Evolutionary conservation across 163 green algal species (phyloP), one percentile per base, ranked within the genome.

Genomic region (Prototheca wickerhamii): DNA sequence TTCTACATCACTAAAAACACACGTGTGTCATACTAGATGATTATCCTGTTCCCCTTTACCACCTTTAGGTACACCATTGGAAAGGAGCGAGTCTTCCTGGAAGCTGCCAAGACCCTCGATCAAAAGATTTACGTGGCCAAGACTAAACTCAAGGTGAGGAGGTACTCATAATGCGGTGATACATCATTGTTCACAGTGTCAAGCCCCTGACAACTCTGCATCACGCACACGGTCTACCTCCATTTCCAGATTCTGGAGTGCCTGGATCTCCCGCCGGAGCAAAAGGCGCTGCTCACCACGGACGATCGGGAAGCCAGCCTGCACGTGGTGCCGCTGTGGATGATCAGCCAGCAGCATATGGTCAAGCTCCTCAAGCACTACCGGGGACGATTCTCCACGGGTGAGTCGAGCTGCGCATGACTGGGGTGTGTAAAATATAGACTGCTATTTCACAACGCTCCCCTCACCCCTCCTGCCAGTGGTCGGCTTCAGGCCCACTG

Each of bases 81-180:
- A 63, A 97, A 97, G 75, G 90, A 97, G 76, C 71, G 82, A 0
- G 70, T 88, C 3, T 96, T 88, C 71, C 76, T 96, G 18, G 82
- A 87, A 37, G 81, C 82, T 3, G 85, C 82, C 40, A 66, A 66
- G 29, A 61, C 67, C 44, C 68, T 92, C 43, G 70, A 75, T 8
- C 61, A 69, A 33, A 84, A 83, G 68, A 72, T 95, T 8, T 93
- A 86, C 61, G 75, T 84, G 10, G 71, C 79, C 42, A 67, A 75
- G 15, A 73, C 81, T 56, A 95, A 95, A 74, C 59, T 66, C 62
- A 73, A 79, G 35, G 75, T 89, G 42, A 55, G 63, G 10, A 32
- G 3, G 17, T 18, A 18, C 21, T 64, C 17, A 10, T 31, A 32
- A n/a, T n/a, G n/a, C n/a, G n/a, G n/a, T n/a, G n/a, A n/a, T n/a